Conservation (phyloP, 176 grass and related monocot species). For the Cenchrus americanus region DNA sequence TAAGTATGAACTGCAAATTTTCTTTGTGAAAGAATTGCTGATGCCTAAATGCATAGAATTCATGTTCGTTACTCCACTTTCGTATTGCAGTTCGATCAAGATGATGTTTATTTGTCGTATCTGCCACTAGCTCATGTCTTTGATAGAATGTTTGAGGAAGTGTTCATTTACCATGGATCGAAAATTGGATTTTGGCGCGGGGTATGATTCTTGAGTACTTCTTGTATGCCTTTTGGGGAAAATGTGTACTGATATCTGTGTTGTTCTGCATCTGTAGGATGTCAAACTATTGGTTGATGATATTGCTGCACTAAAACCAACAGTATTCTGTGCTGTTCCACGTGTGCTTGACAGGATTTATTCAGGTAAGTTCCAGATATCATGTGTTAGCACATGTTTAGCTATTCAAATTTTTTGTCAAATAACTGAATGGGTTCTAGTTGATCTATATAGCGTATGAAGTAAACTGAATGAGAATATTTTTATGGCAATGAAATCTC, state of each 20-base stretch:
- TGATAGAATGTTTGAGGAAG: constrained; percentile 84
- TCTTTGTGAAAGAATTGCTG: neutral
- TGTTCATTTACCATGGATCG: constrained; percentile 81
- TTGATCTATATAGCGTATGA: constrained; percentile 1
- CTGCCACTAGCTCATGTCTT: constrained; percentile 94
- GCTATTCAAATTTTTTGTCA: neutral
- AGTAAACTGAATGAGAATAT: neutral
- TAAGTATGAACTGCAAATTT: constrained; percentile 35
- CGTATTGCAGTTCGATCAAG: constrained; percentile 56
- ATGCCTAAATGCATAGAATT: neutral
- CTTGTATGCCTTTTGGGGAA: constrained; percentile 35
- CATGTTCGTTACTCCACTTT: constrained; percentile 19
- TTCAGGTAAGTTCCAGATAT: constrained; percentile 62
- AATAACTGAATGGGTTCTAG: neutral
- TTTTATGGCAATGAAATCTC: neutral
- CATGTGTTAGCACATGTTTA: neutral
- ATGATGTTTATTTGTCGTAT: constrained; percentile 95
- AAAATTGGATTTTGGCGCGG: constrained; percentile 94
- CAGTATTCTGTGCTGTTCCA: constrained; percentile 90
- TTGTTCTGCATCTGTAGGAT: constrained; percentile 60
- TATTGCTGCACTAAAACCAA: constrained; percentile 77
- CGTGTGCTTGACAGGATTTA: constrained; percentile 95
- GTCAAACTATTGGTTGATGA: constrained; percentile 89
- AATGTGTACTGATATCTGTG: constrained; percentile 33
- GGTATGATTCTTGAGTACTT: constrained; percentile 51